Evolutionary conservation across 106 monocot species (phyloP).

Genomic region (Dioscorea alata): DNA sequence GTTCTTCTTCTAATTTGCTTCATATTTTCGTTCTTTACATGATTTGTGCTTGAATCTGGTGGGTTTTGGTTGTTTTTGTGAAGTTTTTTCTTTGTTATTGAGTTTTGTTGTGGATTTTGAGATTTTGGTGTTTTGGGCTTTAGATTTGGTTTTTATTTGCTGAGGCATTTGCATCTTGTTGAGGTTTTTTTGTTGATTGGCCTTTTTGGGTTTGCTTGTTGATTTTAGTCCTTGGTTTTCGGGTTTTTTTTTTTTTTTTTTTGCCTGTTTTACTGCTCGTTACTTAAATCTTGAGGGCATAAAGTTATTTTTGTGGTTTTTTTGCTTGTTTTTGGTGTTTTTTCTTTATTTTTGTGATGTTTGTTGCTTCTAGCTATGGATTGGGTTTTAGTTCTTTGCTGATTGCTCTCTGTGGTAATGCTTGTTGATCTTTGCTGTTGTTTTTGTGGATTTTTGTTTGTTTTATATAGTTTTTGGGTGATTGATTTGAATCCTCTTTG

Average conservation of each 20-base stretch:
- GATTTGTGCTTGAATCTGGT: no score
- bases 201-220: no score
- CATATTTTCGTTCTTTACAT: no score
- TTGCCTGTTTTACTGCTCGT: not conserved
- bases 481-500: no score
- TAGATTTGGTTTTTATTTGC: not conserved
- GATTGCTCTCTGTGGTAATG: not conserved
- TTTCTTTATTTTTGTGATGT: not conserved
- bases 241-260: not conserved
- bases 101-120: not conserved
- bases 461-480: no score
- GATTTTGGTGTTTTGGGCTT: not conserved
- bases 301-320: not conserved
- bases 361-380: not conserved
- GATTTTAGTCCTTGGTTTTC: no score
- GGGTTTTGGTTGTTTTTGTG: not conserved
- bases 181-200: no score
- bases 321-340: not conserved
- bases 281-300: no score
- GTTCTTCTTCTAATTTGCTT: no score
- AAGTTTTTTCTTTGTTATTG: not conserved
- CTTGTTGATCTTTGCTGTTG: not conserved
- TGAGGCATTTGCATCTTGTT: not conserved
- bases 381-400: not conserved
- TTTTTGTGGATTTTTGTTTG: no score